Evolutionary conservation across 176 grass and related monocot species (phyloP).

Genomic region (Themeda triandra): DNA sequence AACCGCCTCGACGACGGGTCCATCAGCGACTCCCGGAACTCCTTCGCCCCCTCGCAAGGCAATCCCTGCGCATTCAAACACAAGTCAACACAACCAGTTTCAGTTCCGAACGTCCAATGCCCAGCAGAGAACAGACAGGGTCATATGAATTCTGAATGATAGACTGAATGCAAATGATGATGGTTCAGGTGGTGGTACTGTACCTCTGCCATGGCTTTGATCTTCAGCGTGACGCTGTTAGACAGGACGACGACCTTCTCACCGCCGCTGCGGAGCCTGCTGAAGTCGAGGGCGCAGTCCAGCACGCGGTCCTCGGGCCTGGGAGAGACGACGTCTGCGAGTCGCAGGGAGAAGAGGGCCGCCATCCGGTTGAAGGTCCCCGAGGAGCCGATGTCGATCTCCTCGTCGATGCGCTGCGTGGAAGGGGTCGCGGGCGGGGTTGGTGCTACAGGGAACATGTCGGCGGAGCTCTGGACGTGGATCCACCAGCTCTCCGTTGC

Average conservation of each 20-base stretch:
- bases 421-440: too few relatives aligned
- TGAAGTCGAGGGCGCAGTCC: constrained; percentile 56
- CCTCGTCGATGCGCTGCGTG: too few relatives aligned
- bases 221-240: constrained; percentile 65
- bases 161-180: too few relatives aligned
- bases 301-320: constrained; percentile 70
- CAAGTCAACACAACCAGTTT: neutral
- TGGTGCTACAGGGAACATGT: too few relatives aligned
- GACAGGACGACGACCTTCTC: constrained; percentile 64
- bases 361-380: too few relatives aligned
- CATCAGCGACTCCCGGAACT: constrained; percentile 77
- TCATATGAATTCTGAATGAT: too few relatives aligned
- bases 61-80: constrained; percentile 43
- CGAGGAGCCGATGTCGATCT: too few relatives aligned
- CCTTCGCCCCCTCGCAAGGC: constrained; percentile 68
- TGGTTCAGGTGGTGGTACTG: neutral
- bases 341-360: constrained; percentile 40
- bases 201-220: constrained; percentile 99
- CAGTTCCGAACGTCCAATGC: neutral
- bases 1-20: constrained; percentile 84
- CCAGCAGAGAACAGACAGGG: too few relatives aligned
- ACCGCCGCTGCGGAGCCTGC: constrained; percentile 29
- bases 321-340: constrained; percentile 55
- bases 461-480: too few relatives aligned
- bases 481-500: too few relatives aligned